Evolutionary conservation across 2,329 filamentous ascomycete species (phyloP).

Genomic region (Penicillium rolfsii): DNA sequence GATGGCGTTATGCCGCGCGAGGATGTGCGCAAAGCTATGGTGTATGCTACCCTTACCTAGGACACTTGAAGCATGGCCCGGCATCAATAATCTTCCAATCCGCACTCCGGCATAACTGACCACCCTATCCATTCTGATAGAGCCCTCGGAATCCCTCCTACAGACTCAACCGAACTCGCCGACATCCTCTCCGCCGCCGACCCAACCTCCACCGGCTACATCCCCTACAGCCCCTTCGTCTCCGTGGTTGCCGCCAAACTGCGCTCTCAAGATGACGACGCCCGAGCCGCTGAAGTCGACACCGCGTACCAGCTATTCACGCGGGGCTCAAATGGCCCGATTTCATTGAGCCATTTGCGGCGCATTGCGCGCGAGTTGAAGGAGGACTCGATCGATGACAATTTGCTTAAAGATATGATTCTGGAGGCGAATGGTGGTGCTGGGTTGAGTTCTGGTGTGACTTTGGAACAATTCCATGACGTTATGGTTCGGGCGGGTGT

Average conservation of each 20-base stretch:
- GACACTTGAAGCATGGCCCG: neutral
- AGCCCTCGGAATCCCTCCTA: constrained; percentile 77
- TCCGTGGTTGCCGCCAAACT: constrained; percentile 87
- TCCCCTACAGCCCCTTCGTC: constrained; percentile 79
- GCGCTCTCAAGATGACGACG: constrained; percentile 59
- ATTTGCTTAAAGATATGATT: constrained; percentile 89
- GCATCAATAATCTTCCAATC: neutral
- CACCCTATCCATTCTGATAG: constrained; percentile 48
- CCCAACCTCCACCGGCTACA: constrained; percentile 76
- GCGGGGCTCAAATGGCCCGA: constrained; percentile 58
- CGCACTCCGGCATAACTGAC: neutral
- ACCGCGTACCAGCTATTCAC: constrained; percentile 84
- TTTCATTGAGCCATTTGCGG: constrained; percentile 77
- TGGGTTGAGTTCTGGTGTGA: constrained; percentile 71
- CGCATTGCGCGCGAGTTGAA: constrained; percentile 79
- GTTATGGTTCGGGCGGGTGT: constrained; percentile 85
- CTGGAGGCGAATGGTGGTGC: constrained; percentile 86
- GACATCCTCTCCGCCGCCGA: constrained; percentile 82
- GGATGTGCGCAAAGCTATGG: constrained; percentile 72
- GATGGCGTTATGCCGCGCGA: constrained; percentile 68
- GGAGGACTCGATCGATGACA: constrained; percentile 76
- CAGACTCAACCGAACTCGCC: constrained; percentile 66
- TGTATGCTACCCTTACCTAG: constrained; percentile 55
- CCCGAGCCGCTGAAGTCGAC: constrained; percentile 70
- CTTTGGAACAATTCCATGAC: constrained; percentile 77